phyloP scores from a whole-genome alignment of 2,329 filamentous ascomycete genomes.

The Cordyceps militaris region DNA sequence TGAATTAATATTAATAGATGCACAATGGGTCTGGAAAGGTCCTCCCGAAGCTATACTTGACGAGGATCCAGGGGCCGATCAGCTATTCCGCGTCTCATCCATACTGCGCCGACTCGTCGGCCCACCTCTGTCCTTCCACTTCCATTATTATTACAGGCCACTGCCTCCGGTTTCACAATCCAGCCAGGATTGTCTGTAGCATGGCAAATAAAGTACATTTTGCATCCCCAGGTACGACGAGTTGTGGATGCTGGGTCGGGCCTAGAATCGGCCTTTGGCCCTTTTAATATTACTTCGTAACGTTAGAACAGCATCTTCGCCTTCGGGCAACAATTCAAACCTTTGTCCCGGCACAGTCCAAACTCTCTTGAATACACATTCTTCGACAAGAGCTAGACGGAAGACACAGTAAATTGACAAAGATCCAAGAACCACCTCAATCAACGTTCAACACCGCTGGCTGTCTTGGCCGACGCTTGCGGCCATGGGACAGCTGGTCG shows the following conservation, averaged over 20 bases:
- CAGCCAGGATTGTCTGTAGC: not conserved
- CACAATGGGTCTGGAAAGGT: not conserved
- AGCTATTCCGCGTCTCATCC: not conserved
- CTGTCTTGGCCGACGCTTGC: not conserved
- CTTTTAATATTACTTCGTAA: no score
- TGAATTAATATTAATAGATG: no score
- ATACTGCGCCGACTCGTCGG: not conserved
- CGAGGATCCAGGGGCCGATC: not conserved
- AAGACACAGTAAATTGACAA: no score
- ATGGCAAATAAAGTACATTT: not conserved
- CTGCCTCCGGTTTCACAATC: not conserved
- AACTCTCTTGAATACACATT: no score
- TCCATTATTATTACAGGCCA: not conserved
- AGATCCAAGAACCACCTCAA: not conserved
- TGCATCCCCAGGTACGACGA: not conserved
- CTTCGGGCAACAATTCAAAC: not conserved
- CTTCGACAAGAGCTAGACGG: no score
- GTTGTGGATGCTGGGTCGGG: not conserved
- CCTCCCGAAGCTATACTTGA: not conserved
- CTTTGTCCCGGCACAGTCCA: not conserved
- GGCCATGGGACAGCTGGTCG: conserved; percentile 2
- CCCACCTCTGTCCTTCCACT: not conserved
- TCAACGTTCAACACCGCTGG: not conserved
- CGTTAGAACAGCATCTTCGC: not conserved
- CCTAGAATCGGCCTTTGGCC: not conserved